Evolutionary conservation across 108 stramenopile genomes (phyloP), one percentile per base, ranked within the genome.

Genomic region (Mediolabrus comicus): DNA sequence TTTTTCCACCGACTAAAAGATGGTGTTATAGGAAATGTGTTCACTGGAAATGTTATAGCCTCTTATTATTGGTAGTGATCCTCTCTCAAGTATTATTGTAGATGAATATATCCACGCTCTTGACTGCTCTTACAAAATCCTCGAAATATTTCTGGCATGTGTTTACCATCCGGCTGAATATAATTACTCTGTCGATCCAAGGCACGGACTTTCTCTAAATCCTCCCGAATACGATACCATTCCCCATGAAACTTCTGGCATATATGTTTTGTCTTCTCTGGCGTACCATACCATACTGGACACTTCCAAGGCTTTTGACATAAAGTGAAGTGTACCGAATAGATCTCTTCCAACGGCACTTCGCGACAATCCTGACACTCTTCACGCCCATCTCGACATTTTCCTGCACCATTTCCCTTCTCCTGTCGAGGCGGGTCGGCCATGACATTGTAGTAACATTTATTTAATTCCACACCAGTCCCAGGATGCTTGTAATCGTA

Each of bases 301-400:
- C 97, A 97, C 0, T 52, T 65, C 97, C 97, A 97, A 3, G 97
- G 97, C 56, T 97, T 97, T 64, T 82, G 81, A 65, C 97, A 97
- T 0, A 93, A 63, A 2, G 97, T 97, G 72, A 89, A 97, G 68
- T 97, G 97, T 19, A 87, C 91, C 13, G 81, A 84, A 14, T 85
- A 69, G n/a, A 98, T 72, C 25, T 88, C 79, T 7, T 72, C 67
- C 4, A 84, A 26, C 1, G 69, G 32, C 8, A 70, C 71, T 26
- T 68, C 62, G 17, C 90, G 77, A 69, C 90, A 91, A 76, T 95
- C 89, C 59, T 91, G 80, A 65, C 94, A 90, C 4, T 65, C 62
- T 14, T 71, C 69, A 52, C 56, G 53, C 38, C 80, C 80, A 70
- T 75, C 85, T 19, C 65, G 75, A 59, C 82, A 83, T 3, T 78